These are phyloP conservation scores for Amoebophrya sp. DNA, from an alignment of 169 alveolate genomes.

Conservation along the genomic window DNA sequence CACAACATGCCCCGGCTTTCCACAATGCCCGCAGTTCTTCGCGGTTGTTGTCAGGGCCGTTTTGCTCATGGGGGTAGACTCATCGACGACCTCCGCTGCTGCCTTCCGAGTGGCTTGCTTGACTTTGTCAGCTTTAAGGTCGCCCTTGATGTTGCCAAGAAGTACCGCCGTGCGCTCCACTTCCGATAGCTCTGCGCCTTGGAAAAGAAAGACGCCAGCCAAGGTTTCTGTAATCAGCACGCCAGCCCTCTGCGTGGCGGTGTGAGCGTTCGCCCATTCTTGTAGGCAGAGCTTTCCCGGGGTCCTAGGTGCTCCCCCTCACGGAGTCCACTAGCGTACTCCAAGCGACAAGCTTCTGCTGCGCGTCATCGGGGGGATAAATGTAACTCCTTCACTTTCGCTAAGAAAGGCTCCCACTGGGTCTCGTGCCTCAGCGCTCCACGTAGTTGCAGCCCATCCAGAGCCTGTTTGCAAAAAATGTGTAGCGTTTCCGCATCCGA, in stretches of 20 bases:
- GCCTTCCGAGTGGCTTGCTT: neutral
- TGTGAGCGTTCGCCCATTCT: neutral
- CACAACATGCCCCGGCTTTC: neutral
- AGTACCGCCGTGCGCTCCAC: neutral
- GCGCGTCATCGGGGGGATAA: neutral
- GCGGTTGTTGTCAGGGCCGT: neutral
- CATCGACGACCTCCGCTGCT: neutral
- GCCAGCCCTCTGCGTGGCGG: neutral
- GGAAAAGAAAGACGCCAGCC: neutral
- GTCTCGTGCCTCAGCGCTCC: neutral
- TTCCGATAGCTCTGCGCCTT: neutral
- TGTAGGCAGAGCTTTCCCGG: neutral
- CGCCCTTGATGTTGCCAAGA: neutral
- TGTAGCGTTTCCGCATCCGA: too few relatives aligned
- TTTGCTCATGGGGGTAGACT: neutral
- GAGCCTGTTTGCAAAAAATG: too few relatives aligned
- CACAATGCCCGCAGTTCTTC: neutral
- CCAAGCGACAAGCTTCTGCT: neutral
- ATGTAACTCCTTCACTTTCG: neutral
- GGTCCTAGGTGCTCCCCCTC: neutral
- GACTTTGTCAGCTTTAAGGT: neutral
- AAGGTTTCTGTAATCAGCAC: neutral
- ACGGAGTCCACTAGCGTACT: neutral
- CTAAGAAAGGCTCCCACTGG: neutral
- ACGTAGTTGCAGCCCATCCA: neutral